Percentiles rank a stretch among this genome's conserved stretches.
Evolutionary conservation across 306 rosid genomes (phyloP).

Genomic region (Mimosa bimucronata): DNA sequence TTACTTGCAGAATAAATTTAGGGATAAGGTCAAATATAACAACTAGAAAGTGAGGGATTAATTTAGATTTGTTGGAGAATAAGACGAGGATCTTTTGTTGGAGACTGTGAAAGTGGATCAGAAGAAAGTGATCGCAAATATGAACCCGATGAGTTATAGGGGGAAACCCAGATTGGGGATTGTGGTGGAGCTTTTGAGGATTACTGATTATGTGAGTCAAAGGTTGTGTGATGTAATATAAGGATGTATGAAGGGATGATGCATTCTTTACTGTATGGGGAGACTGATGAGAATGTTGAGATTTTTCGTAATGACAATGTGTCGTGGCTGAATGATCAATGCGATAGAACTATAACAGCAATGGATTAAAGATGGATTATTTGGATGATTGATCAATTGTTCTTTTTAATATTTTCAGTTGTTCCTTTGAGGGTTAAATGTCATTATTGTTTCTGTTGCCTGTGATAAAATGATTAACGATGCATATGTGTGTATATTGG

Average conservation of each 20-base stretch:
- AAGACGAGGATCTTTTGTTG: conserved; percentile 70
- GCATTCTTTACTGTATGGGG: conserved; percentile 94
- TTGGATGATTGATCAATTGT: too few relatives aligned
- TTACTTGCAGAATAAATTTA: too few relatives aligned
- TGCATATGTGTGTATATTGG: background rate
- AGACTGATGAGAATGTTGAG: conserved; percentile 79
- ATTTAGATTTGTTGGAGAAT: too few relatives aligned
- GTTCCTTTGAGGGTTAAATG: too few relatives aligned
- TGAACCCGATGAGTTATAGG: conserved; percentile 79
- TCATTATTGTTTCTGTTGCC: too few relatives aligned
- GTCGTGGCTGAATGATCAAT: too few relatives aligned
- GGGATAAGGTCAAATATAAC: too few relatives aligned
- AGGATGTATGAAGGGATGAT: conserved; percentile 86
- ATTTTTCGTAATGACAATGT: conserved; percentile 58
- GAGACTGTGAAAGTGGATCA: conserved; percentile 79
- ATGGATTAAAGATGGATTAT: too few relatives aligned
- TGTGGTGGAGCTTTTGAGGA: conserved; percentile 71
- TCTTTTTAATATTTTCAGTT: too few relatives aligned
- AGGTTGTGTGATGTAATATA: conserved; percentile 60
- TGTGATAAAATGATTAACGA: too few relatives aligned
- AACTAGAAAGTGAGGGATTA: too few relatives aligned
- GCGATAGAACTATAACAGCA: too few relatives aligned
- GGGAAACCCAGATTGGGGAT: conserved; percentile 88
- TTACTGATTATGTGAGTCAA: conserved; percentile 55
- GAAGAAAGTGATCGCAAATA: conserved; percentile 66